phyloP scores from a whole-genome alignment of 2,329 filamentous ascomycete species.

The Fusarium verticillioides region DNA sequence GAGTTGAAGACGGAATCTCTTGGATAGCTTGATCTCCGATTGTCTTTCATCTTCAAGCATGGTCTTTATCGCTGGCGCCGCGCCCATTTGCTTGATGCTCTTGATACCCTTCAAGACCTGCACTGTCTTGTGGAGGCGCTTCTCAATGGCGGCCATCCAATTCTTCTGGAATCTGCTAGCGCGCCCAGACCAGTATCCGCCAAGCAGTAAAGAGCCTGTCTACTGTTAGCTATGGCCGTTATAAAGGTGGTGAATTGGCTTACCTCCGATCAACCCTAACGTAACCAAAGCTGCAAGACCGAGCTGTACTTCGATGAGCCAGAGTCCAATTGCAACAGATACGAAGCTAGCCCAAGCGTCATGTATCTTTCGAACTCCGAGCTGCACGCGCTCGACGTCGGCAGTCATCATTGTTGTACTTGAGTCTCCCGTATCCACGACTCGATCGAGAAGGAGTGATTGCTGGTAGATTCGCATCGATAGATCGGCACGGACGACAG shows the following conservation, averaged over 20 bases:
- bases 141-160: neutral
- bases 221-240: too few relatives aligned
- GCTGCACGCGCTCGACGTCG: neutral
- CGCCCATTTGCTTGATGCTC: neutral
- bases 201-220: fast-evolving
- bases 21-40: neutral
- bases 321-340: neutral
- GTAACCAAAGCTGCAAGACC: neutral
- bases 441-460: neutral
- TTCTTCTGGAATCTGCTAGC: neutral
- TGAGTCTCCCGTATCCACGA: neutral
- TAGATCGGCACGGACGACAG: neutral
- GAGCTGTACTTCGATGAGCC: neutral
- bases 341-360: neutral
- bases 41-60: neutral
- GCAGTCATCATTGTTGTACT: neutral
- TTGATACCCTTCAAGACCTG: neutral
- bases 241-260: too few relatives aligned
- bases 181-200: neutral
- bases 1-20: neutral
- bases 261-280: fast-evolving
- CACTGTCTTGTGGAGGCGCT: neutral
- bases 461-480: neutral
- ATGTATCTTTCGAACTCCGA: neutral
- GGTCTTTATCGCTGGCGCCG: neutral